Evolutionary conservation across 495 filamentous ascomycete species (phyloP).

Genomic region (Staphylotrichum longicolle): DNA sequence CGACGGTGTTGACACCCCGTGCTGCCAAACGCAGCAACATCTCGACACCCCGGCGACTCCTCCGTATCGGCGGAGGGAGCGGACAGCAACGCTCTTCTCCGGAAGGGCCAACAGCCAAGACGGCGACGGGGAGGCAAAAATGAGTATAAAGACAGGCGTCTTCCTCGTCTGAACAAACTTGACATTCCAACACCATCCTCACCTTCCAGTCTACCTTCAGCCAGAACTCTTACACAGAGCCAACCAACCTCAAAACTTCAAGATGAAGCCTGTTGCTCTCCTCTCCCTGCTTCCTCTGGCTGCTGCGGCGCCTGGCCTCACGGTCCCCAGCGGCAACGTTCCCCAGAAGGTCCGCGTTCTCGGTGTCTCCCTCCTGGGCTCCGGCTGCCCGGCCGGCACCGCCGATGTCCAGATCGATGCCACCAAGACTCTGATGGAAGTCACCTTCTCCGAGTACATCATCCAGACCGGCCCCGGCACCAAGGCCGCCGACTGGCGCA

Average conservation of each 20-base stretch:
- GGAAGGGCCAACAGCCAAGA: neutral
- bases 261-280: conserved; percentile 12
- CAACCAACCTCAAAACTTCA: neutral
- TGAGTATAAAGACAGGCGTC: neutral
- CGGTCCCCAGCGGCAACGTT: conserved; percentile 1
- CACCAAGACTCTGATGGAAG: conserved; percentile 23
- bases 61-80: neutral
- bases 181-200: neutral
- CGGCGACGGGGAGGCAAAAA: neutral
- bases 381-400: conserved; percentile 23
- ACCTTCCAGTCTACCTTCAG: neutral
- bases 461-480: conserved; percentile 25
- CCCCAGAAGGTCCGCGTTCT: conserved; percentile 33
- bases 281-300: conserved; percentile 14
- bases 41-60: neutral
- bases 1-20: conserved; percentile 7
- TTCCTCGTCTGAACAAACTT: neutral
- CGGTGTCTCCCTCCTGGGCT: conserved; percentile 33
- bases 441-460: conserved; percentile 25
- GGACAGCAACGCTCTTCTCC: neutral
- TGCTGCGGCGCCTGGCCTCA: conserved; percentile 16
- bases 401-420: conserved; percentile 26
- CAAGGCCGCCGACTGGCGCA: conserved; percentile 22
- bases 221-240: neutral
- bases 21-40: conserved; percentile 8